Evolutionary conservation across 2,329 filamentous ascomycete genomes (phyloP), one percentile per base, ranked within the genome.

Genomic region (Biscogniauxia sp.): DNA sequence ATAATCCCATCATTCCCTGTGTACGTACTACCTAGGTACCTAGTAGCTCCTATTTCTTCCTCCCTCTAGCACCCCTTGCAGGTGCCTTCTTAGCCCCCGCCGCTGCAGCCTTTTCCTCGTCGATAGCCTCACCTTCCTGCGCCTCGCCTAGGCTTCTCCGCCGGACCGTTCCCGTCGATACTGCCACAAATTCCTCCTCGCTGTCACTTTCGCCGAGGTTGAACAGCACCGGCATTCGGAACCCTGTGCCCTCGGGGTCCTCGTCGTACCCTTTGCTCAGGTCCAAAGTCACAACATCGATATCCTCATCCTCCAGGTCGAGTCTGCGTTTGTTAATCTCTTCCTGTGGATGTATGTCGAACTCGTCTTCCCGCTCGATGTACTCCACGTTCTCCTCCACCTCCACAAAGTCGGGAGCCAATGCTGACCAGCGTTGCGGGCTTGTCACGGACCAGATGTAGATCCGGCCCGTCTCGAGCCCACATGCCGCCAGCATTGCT

Each of bases 381-480:
- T 99, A 99, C 74, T 98, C 92, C 20, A 97, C 93, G 69, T 99
- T 99, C 77, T 99, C 95, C 76, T 99, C 95, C 15, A 99, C 93
- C 76, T 99, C 95, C 50, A 89, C 91, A 75, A 99, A 99, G 76
- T 99, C 96, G 0, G 95, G 95, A 5, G 96, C 96, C 28, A 99
- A 83, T 1, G 95, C 94, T 17, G 93, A 97, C 96, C 95, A 99
- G 69, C 95, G 91, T 73, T 99, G 96, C 9, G 95, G 94, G 58
- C 92, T 95, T 50, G 94, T 88, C 58, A 97, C 95, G 5, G 92
- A 94, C 95, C 95, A 99, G 37, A 97, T 90, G 78, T 96, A 97
- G 72, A 99, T 92, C 58, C 91, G 87, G 6, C 95, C 95, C 0
- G 91, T 94, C 76, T 99, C 96, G 5, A 98, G 82, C 3, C 95